Conservation (phyloP, 495 filamentous ascomycete species). For the Penicillium verhagenii region DNA sequence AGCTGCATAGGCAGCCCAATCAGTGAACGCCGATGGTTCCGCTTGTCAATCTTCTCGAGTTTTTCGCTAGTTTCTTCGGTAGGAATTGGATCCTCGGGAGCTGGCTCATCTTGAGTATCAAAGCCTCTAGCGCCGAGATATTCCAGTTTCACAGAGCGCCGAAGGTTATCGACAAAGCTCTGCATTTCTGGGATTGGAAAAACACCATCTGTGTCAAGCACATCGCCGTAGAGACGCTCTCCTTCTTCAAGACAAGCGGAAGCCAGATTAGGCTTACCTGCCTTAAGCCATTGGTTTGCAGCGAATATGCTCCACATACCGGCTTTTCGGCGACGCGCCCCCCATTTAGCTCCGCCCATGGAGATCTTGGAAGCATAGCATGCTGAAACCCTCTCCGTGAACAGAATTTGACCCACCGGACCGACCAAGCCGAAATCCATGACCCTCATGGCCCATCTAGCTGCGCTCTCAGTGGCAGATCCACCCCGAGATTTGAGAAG, state of each 20-base stretch:
- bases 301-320: conserved; percentile 87
- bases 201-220: conserved; percentile 55
- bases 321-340: conserved; percentile 72
- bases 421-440: conserved; percentile 76
- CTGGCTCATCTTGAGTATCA: conserved; percentile 33
- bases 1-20: conserved; percentile 37
- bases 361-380: conserved; percentile 77
- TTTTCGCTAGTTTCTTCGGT: conserved; percentile 65
- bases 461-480: conserved; percentile 80
- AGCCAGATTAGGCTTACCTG: conserved; percentile 67
- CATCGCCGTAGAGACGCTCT: conserved; percentile 61
- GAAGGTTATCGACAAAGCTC: conserved; percentile 59
- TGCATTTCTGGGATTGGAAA: conserved; percentile 57
- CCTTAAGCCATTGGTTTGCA: conserved; percentile 75
- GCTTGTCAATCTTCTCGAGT: conserved; percentile 30
- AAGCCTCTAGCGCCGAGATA: conserved; percentile 39
- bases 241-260: conserved; percentile 71
- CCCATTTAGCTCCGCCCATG: conserved; percentile 61
- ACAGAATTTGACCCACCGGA: conserved; percentile 70
- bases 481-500: conserved; percentile 76
- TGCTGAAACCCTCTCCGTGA: conserved; percentile 78
- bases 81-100: conserved; percentile 24
- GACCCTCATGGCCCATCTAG: conserved; percentile 75
- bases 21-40: conserved; percentile 41
- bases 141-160: conserved; percentile 57